Conservation (phyloP, 768 basidiomycete genomes). For the Auriscalpium orientale region DNA sequence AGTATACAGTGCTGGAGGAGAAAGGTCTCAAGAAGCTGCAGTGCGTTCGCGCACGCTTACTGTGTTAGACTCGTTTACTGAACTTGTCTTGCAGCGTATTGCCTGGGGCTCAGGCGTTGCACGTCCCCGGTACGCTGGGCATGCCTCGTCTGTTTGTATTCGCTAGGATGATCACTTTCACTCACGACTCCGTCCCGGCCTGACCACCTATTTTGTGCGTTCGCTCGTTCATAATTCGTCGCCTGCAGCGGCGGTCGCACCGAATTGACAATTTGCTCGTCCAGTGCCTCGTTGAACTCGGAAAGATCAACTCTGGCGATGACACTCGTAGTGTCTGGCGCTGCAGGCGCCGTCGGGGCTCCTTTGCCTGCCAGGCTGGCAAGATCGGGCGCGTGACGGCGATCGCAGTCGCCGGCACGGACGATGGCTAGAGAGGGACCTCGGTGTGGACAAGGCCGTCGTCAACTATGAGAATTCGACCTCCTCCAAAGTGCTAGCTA, state of each 20-base stretch:
- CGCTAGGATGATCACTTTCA: not conserved
- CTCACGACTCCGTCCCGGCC: conserved; percentile 33
- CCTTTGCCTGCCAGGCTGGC: conserved; percentile 78
- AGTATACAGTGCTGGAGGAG: conserved; percentile 59
- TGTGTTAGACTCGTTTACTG: not conserved
- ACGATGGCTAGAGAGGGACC: conserved; percentile 75
- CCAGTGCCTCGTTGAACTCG: conserved; percentile 78
- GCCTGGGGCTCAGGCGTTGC: conserved; percentile 56
- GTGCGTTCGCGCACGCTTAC: conserved; percentile 32
- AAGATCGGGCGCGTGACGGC: conserved; percentile 75
- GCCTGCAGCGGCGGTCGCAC: too few relatives aligned
- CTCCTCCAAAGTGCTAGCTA: conserved; percentile 64
- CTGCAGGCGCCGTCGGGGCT: conserved; percentile 86
- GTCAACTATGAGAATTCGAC: conserved; percentile 80
- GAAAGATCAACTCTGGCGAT: conserved; percentile 77
- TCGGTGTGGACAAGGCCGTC: conserved; percentile 76
- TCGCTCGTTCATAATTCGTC: not conserved
- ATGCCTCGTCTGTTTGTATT: conserved; percentile 42
- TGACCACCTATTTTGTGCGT: conserved; percentile 86
- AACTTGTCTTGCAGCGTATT: conserved; percentile 34
- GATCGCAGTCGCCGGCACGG: conserved; percentile 79
- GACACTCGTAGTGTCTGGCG: conserved; percentile 79
- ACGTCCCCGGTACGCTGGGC: conserved; percentile 79
- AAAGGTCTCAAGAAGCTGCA: conserved; percentile 41
- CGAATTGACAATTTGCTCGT: not conserved